Evolutionary conservation across 2,329 filamentous ascomycete genomes (phyloP).

Genomic region (Colletotrichum siamense): DNA sequence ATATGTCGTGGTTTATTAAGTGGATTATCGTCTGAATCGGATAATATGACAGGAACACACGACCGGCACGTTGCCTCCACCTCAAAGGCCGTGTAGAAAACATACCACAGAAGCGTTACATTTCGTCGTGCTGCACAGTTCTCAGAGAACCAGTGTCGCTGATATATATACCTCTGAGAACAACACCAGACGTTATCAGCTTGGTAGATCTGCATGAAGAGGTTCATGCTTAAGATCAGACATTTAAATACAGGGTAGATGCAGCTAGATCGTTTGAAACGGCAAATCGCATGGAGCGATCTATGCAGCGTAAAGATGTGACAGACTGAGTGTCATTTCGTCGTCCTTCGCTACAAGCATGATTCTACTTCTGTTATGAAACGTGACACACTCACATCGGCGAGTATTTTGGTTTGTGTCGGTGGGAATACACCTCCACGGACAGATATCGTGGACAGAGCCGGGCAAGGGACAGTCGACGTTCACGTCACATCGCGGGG

Average conservation of each 20-base stretch:
- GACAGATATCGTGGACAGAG: not conserved
- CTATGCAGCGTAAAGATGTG: not conserved
- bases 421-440: not conserved
- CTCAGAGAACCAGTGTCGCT: not conserved
- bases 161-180: not conserved
- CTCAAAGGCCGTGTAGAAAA: not conserved
- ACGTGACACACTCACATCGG: not conserved
- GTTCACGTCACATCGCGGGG: not conserved
- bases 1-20: not conserved
- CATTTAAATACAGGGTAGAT: not conserved
- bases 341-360: not conserved
- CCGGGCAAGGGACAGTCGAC: not conserved
- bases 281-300: fast-evolving
- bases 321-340: not conserved
- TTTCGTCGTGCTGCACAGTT: not conserved
- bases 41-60: fast-evolving
- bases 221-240: not conserved
- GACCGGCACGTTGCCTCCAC: not conserved
- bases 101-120: not conserved
- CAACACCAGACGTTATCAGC: not conserved
- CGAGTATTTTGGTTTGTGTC: fast-evolving
- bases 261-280: fast-evolving
- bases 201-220: not conserved
- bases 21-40: not conserved
- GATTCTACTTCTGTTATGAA: not conserved